Evolutionary conservation across 257 asterid genomes (phyloP), one percentile per base, ranked within the genome.

Genomic region (Knoxia roxburghii): DNA sequence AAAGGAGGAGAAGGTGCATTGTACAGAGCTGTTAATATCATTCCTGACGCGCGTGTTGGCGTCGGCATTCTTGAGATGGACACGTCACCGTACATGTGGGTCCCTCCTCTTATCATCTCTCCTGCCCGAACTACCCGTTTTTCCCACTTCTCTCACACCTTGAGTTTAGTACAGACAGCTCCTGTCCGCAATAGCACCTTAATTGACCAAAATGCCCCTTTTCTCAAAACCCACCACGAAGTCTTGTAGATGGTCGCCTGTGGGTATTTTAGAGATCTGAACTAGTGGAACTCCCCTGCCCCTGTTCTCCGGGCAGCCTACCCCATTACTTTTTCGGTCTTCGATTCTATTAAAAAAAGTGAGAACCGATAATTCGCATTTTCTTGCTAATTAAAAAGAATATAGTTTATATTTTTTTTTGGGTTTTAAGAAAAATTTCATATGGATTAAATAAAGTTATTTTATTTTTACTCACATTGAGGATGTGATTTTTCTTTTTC

Each of bases 61-160:
- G 60, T 65, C 68, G 62, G 62, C 60, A 52, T 52, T 46, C 59
- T 64, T 52, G 21, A 55, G 39, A 35, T 15, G 73, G 79, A 79
- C 95, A 85, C 82, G 90, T 88, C 87, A 80, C 65, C 73, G 1
- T 52, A n/a, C 57, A 45, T 23, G 74, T 80, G 80, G 89, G 87
- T 65, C 90, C 92, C 78, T 0, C 77, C 82, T 65, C 67, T 67
- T 5, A 58, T 62, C 72, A 41, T 85, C 80, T 81, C 80, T 71
- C 87, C 23, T 84, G 86, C 84, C 79, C 90, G 52, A 23, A n/a
- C 76, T 82, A 81, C 90, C 88, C 82, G 2, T 3, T 1, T 64
- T 76, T 75, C 69, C 75, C 70, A 43, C 62, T 52, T 43, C 64
- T n/a, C 39, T 13, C 84, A 40, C 71, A 63, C 62, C 76, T 32